Conservation (phyloP, 768 basidiomycete genomes). For the Boletus rex-veris region DNA sequence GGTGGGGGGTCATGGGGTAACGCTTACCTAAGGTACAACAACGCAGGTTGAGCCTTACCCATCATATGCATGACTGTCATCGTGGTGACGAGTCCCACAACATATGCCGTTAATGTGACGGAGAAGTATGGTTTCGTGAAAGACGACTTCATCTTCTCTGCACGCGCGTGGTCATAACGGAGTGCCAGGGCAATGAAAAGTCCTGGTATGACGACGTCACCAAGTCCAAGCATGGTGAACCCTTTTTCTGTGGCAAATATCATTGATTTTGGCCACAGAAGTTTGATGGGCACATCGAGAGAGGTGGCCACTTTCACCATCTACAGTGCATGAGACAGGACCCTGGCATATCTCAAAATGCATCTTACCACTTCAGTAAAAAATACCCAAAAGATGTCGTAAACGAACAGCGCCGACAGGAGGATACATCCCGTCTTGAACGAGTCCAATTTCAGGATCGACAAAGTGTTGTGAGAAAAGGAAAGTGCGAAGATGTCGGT, state of each 20-base stretch:
- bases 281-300: slow-evolving; percentile 90
- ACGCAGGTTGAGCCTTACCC: slow-evolving; percentile 79
- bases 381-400: slow-evolving; percentile 96
- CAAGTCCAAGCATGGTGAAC: slow-evolving; percentile 88
- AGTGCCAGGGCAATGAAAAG: slow-evolving; percentile 80
- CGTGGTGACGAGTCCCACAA: slow-evolving; percentile 66
- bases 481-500: slow-evolving; percentile 75
- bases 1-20: not conserved
- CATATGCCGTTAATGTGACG: slow-evolving; percentile 66
- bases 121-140: slow-evolving; percentile 77
- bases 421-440: slow-evolving; percentile 85
- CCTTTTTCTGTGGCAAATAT: slow-evolving; percentile 49
- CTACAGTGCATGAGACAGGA: slow-evolving; percentile 34
- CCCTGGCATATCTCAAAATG: not conserved
- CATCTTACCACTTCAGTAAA: slow-evolving; percentile 74
- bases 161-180: slow-evolving; percentile 72
- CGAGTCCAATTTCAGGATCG: slow-evolving; percentile 80
- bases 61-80: slow-evolving; percentile 84
- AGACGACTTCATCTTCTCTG: slow-evolving; percentile 25
- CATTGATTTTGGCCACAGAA: slow-evolving; percentile 78
- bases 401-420: slow-evolving; percentile 81
- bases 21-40: slow-evolving; percentile 83
- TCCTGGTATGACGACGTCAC: slow-evolving; percentile 73
- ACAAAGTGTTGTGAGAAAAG: slow-evolving; percentile 76
- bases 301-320: slow-evolving; percentile 93